Percentiles rank a stretch among this genome's conserved stretches.
phyloP scores from a whole-genome alignment of 805 yeast genomes.

The Kodamaea lidongshanica region DNA sequence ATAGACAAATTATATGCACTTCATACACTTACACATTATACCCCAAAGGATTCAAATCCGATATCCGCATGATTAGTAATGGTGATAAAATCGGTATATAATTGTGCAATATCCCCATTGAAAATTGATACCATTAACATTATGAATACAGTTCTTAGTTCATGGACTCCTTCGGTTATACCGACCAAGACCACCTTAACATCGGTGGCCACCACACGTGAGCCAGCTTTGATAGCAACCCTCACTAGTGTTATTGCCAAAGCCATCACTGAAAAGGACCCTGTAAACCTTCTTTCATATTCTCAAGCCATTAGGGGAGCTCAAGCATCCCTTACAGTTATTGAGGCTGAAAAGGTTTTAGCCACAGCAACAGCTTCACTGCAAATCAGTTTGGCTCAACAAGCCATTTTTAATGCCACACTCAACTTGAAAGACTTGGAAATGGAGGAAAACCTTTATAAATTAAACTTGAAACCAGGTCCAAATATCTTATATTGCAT shows the following conservation, averaged over 20 bases:
- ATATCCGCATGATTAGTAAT: no score
- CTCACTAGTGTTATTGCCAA: not conserved
- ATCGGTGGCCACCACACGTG: conserved; percentile 3
- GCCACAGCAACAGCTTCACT: conserved; percentile 31
- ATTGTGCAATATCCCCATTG: no score
- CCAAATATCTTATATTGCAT: conserved; percentile 14
- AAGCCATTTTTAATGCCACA: conserved; percentile 27
- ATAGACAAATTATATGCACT: no score
- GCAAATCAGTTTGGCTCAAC: conserved; percentile 23
- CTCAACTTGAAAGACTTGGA: conserved; percentile 27
- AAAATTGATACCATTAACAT: no score
- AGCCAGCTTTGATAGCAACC: not conserved
- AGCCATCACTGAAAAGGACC: conserved; percentile 2
- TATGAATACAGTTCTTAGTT: no score
- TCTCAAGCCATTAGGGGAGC: conserved; percentile 23
- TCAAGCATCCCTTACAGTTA: conserved; percentile 29
- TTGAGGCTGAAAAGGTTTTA: conserved; percentile 27
- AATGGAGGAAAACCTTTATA: conserved; percentile 19
- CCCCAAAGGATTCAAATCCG: no score
- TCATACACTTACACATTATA: no score
- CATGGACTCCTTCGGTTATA: conserved; percentile 3
- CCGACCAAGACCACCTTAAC: conserved; percentile 3
- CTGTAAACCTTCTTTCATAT: conserved; percentile 1
- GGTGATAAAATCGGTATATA: no score
- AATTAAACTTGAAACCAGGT: conserved; percentile 7